Evolutionary conservation across 2,329 filamentous ascomycete species (phyloP).

Genomic region (Pseudogymnoascus pannorum): DNA sequence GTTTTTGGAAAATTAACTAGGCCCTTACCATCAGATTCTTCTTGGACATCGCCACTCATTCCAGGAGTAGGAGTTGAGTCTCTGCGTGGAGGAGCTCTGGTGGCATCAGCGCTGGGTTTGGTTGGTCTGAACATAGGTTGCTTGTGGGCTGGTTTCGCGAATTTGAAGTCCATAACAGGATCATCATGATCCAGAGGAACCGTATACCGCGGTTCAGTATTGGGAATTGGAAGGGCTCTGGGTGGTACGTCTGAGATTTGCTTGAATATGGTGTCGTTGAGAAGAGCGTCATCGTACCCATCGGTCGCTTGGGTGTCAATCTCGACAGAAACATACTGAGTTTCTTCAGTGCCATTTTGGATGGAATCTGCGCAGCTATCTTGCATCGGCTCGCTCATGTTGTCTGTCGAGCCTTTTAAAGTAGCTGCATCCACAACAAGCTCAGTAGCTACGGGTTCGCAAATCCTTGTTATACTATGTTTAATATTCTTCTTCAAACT

Average conservation of each 20-base stretch:
- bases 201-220: neutral
- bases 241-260: neutral
- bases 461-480: neutral
- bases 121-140: neutral
- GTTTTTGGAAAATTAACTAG: neutral
- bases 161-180: neutral
- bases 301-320: slow-evolving; percentile 18
- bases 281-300: neutral
- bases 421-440: neutral
- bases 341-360: slow-evolving; percentile 15
- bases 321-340: slow-evolving; percentile 20
- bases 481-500: slow-evolving; percentile 12
- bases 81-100: neutral
- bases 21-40: neutral
- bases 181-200: neutral
- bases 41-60: neutral
- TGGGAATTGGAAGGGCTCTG: neutral
- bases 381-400: slow-evolving; percentile 10
- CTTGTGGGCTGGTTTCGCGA: neutral
- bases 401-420: neutral
- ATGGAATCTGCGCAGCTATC: slow-evolving; percentile 12
- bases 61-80: neutral
- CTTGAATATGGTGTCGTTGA: neutral
- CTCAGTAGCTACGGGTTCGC: neutral
- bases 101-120: neutral